Conservation (phyloP, 75 land plant genomes). For the Isoetes taiwanensis region DNA sequence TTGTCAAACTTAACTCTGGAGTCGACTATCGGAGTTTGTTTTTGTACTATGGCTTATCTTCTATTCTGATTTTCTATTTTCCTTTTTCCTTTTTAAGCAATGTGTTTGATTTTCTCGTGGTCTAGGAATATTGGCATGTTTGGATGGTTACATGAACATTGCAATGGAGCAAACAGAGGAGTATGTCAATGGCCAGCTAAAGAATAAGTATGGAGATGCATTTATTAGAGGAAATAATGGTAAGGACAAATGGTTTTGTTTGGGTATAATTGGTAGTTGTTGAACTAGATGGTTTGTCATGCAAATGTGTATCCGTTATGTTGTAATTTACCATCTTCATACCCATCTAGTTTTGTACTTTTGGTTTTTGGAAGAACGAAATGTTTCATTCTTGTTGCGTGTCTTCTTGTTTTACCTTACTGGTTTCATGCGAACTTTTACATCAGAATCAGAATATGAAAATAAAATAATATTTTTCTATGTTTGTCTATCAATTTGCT, state of each 20-base stretch:
- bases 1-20: constrained; percentile 3
- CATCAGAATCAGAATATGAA: not conserved
- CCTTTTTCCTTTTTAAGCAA: not conserved
- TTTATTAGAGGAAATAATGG: constrained; percentile 5
- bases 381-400: too few species aligned
- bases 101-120: too few species aligned
- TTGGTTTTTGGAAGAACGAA: too few species aligned
- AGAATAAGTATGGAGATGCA: constrained; percentile 7
- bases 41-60: not conserved
- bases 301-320: not conserved
- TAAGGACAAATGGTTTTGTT: not conserved
- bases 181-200: constrained; percentile 7
- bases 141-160: constrained; percentile 7
- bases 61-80: not conserved
- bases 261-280: not conserved
- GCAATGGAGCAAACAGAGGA: constrained; percentile 8
- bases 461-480: not conserved
- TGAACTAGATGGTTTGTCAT: not conserved
- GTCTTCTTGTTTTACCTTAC: not conserved
- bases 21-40: constrained; percentile 1
- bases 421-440: not conserved
- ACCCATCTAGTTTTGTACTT: too few species aligned
- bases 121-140: not conserved
- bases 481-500: constrained; percentile 8
- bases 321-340: not conserved